These are phyloP conservation scores for Neoscytalidium dimidiatum DNA, from an alignment of 2,329 filamentous ascomycete genomes.

Conservation along the genomic window DNA sequence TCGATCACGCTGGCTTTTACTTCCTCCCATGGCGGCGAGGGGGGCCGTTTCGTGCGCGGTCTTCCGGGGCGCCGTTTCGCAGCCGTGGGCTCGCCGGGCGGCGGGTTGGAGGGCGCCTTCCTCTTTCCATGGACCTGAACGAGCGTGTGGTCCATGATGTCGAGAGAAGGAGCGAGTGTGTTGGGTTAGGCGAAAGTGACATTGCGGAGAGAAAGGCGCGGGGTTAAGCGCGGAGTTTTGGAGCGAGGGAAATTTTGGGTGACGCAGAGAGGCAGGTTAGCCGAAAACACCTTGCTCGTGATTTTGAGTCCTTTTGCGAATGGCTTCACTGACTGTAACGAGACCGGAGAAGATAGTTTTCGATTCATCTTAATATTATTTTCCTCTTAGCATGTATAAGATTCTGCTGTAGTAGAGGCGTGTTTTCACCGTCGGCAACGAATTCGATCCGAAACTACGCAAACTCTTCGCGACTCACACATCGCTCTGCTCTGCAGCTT, in stretches of 20 bases:
- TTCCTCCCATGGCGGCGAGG: neutral
- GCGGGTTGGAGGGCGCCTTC: neutral
- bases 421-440: neutral
- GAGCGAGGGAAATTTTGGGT: neutral
- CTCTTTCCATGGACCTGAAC: neutral
- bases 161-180: neutral
- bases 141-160: neutral
- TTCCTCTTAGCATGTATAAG: no score
- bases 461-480: neutral
- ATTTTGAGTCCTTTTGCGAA: neutral
- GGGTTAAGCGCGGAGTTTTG: constrained; percentile 10
- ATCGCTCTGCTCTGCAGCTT: neutral
- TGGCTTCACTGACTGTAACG: no score
- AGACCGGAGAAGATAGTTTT: neutral
- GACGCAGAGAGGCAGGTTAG: neutral
- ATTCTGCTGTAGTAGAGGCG: neutral
- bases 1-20: neutral
- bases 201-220: neutral
- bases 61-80: neutral
- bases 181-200: neutral
- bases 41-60: neutral
- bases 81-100: neutral
- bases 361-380: no score
- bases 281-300: neutral
- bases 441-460: neutral